Evolutionary conservation across 306 rosid species (phyloP).

Genomic region (Erythrophleum fordii): DNA sequence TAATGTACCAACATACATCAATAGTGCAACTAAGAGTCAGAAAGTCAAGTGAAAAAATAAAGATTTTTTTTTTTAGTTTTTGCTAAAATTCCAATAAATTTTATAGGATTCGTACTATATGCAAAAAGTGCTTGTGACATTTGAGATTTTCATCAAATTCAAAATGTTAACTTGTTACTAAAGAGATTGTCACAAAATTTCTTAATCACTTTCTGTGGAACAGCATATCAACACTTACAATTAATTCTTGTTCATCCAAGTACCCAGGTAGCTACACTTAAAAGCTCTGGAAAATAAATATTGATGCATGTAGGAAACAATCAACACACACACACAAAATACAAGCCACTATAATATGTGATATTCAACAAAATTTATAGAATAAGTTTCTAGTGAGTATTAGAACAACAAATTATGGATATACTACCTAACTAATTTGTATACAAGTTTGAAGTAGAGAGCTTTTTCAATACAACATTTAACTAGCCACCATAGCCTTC

Average conservation of each 20-base stretch:
- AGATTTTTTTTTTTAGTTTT: not conserved
- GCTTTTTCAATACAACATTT: not conserved
- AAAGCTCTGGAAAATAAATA: conserved; percentile 1
- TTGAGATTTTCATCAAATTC: conserved; percentile 18
- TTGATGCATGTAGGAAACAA: not conserved
- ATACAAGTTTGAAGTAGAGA: not conserved
- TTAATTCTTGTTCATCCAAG: not conserved
- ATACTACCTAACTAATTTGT: not conserved
- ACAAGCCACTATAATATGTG: not conserved
- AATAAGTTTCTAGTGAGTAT: not conserved
- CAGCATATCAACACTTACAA: conserved; percentile 4
- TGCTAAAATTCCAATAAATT: not conserved
- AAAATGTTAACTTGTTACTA: not conserved
- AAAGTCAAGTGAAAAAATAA: conserved; percentile 19
- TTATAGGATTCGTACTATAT: not conserved
- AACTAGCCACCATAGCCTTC: not conserved
- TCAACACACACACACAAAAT: not conserved
- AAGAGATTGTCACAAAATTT: conserved; percentile 25
- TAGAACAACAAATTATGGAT: not conserved
- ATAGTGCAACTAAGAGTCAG: not conserved
- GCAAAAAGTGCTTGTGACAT: too few species aligned
- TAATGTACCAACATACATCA: conserved; percentile 9
- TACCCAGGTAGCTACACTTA: not conserved
- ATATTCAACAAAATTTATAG: not conserved
- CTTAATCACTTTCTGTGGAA: not conserved